These are phyloP conservation scores for Lomentospora prolificans DNA, from an alignment of 2,329 filamentous ascomycete species.

Conservation along the genomic window DNA sequence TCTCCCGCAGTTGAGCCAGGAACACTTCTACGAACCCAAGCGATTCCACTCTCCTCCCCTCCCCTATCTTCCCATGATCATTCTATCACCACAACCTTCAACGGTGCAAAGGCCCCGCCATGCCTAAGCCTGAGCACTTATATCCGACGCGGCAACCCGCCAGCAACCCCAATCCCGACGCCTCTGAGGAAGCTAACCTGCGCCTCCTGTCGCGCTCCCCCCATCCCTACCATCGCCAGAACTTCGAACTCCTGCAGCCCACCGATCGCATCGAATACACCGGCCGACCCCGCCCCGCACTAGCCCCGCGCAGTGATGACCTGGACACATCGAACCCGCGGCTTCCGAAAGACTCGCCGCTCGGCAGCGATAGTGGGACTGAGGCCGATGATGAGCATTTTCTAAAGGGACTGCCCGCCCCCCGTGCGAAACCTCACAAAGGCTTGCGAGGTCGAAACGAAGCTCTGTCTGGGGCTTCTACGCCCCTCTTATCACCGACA, in stretches of 20 bases:
- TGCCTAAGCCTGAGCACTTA: slow-evolving; percentile 5
- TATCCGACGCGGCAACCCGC: background rate
- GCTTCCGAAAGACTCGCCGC: slow-evolving; percentile 39
- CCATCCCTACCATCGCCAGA: slow-evolving; percentile 56
- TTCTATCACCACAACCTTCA: background rate
- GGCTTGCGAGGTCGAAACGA: slow-evolving; percentile 58
- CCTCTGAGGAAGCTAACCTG: slow-evolving; percentile 28
- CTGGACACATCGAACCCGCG: background rate
- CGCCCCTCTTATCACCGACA: slow-evolving; percentile 42
- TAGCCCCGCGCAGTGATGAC: background rate
- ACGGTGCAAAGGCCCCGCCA: slow-evolving; percentile 5
- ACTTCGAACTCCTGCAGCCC: slow-evolving; percentile 43
- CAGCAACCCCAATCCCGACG: slow-evolving; percentile 3
- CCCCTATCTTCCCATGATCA: background rate
- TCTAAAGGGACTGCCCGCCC: slow-evolving; percentile 74
- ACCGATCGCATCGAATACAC: slow-evolving; percentile 22
- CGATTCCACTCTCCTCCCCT: background rate
- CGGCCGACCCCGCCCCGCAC: background rate
- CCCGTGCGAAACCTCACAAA: slow-evolving; percentile 63
- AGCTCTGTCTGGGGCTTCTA: slow-evolving; percentile 42
- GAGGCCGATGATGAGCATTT: slow-evolving; percentile 93
- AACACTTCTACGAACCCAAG: too few relatives aligned
- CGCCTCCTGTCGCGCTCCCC: slow-evolving; percentile 51
- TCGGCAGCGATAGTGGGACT: slow-evolving; percentile 79
- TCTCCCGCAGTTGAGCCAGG: too few relatives aligned